Percentiles rank a stretch among this genome's conserved stretches.
These are phyloP conservation scores for Domatiomyces globalis DNA, from an alignment of 2,329 filamentous ascomycete genomes.

Conservation along the genomic window DNA sequence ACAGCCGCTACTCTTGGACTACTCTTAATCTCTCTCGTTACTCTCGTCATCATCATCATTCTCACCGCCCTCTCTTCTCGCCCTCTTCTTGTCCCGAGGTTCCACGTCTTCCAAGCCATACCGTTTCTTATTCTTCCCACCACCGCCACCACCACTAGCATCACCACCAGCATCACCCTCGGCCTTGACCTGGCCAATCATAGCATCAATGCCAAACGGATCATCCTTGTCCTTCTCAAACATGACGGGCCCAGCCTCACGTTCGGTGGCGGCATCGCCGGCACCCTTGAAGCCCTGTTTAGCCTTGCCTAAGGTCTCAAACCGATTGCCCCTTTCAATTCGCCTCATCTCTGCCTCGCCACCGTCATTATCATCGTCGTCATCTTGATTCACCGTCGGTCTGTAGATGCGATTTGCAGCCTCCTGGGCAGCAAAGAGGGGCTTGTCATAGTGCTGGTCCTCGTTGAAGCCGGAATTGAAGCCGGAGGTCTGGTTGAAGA, in stretches of 20 bases:
- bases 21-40: not conserved
- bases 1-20: no score
- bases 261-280: constrained; percentile 49
- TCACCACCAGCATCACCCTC: constrained; percentile 31
- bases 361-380: constrained; percentile 51
- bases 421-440: constrained; percentile 88
- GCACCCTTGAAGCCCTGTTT: constrained; percentile 72
- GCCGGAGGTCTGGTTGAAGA: constrained; percentile 89
- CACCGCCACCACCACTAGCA: not conserved
- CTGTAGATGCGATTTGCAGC: constrained; percentile 90
- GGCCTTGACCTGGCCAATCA: constrained; percentile 58
- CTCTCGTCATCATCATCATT: not conserved
- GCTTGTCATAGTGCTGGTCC: constrained; percentile 94
- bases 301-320: constrained; percentile 74
- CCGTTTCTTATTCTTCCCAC: constrained; percentile 43
- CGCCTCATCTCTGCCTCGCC: constrained; percentile 74
- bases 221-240: constrained; percentile 83
- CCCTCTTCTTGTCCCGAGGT: not conserved
- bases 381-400: constrained; percentile 55
- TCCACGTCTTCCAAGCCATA: constrained; percentile 49
- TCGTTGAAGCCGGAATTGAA: constrained; percentile 92
- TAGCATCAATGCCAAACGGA: constrained; percentile 88
- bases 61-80: not conserved
- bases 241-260: constrained; percentile 81
- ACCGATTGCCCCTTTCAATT: constrained; percentile 72